Evolutionary conservation across 441 rosid species (phyloP).

Genomic region (Geranium incanum): DNA sequence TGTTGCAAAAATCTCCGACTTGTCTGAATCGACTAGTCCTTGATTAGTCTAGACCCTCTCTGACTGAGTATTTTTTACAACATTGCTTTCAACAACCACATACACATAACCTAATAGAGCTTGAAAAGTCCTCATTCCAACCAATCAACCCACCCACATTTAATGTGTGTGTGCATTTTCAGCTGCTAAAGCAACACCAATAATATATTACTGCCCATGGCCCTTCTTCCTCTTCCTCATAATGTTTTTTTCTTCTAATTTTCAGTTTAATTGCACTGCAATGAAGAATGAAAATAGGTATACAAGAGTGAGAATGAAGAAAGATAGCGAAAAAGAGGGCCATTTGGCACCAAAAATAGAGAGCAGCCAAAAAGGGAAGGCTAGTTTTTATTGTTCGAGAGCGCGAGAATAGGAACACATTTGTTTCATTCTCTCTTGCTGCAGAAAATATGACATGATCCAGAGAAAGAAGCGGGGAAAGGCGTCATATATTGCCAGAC

Average conservation of each 20-base stretch:
- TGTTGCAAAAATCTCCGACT: no score
- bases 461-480: constrained; percentile 7
- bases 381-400: background rate
- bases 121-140: no score
- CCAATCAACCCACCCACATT: background rate
- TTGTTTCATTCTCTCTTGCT: constrained; percentile 1
- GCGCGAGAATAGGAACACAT: background rate
- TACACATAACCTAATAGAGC: no score
- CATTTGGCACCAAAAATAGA: constrained; percentile 6
- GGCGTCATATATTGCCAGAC: constrained; percentile 3
- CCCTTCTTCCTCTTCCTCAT: background rate
- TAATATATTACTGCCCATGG: background rate
- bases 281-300: background rate
- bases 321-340: background rate
- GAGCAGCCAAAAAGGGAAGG: background rate
- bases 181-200: background rate
- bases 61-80: no score
- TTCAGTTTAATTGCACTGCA: background rate
- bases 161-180: background rate
- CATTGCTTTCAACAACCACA: no score
- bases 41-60: no score
- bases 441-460: constrained; percentile 3
- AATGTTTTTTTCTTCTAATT: no score
- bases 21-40: no score
- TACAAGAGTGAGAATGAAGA: background rate